Conservation (phyloP, 75 land plant genomes). For the Isoetes taiwanensis region DNA sequence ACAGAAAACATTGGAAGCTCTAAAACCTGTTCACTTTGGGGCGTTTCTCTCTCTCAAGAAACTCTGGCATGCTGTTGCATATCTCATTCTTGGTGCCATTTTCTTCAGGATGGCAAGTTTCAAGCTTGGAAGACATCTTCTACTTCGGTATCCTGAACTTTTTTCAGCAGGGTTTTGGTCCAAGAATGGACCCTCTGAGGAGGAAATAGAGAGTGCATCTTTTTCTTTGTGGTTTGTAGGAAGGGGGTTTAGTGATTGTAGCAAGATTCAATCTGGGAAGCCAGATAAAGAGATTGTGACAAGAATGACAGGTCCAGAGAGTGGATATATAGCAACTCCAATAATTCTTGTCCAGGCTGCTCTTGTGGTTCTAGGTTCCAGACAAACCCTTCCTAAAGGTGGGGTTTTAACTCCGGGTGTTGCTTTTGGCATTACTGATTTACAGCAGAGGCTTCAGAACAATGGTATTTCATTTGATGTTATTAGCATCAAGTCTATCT, state of each 20-base stretch:
- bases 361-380: slow-evolving; percentile 43
- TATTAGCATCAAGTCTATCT: slow-evolving; percentile 19
- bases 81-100: slow-evolving; percentile 35
- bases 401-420: slow-evolving; percentile 79
- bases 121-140: slow-evolving; percentile 54
- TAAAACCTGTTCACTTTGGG: slow-evolving; percentile 81
- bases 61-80: slow-evolving; percentile 26
- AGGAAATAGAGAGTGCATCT: slow-evolving; percentile 57
- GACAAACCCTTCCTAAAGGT: slow-evolving; percentile 63
- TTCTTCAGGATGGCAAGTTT: slow-evolving; percentile 32
- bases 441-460: slow-evolving; percentile 53
- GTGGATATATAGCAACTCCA: slow-evolving; percentile 84
- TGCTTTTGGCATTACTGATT: slow-evolving; percentile 80
- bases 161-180: slow-evolving; percentile 60
- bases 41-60: slow-evolving; percentile 51
- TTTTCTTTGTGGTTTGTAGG: slow-evolving; percentile 88
- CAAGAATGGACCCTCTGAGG: slow-evolving; percentile 73
- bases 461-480: slow-evolving; percentile 81
- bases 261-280: slow-evolving; percentile 15
- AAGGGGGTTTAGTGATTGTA: slow-evolving; percentile 56
- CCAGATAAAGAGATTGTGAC: slow-evolving; percentile 68
- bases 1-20: slow-evolving; percentile 38
- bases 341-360: slow-evolving; percentile 81
- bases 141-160: slow-evolving; percentile 63
- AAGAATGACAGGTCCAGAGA: slow-evolving; percentile 80